These are phyloP conservation scores for Aschersonia sp. DNA, from an alignment of 2,329 filamentous ascomycete genomes.

Conservation along the genomic window DNA sequence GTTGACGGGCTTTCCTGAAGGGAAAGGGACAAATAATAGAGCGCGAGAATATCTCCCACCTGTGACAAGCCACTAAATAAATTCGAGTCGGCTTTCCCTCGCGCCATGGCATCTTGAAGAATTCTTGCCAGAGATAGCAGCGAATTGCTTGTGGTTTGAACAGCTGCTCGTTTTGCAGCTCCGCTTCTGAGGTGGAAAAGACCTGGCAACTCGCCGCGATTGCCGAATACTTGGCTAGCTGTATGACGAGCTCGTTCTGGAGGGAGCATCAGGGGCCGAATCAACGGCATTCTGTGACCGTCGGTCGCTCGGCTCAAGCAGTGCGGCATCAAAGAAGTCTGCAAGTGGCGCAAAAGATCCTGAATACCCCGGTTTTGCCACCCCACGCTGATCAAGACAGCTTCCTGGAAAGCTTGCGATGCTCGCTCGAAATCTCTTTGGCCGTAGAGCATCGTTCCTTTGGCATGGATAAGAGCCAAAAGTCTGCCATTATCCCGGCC, in stretches of 20 bases:
- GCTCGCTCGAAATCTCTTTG: constrained; percentile 69
- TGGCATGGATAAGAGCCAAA: constrained; percentile 85
- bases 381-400: constrained; percentile 76
- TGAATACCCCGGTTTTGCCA: constrained; percentile 55
- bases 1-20: constrained; percentile 93
- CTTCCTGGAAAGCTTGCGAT: constrained; percentile 85
- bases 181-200: constrained; percentile 58
- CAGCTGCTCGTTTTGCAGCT: constrained; percentile 59
- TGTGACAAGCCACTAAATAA: constrained; percentile 51
- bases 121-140: constrained; percentile 92
- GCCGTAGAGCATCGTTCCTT: constrained; percentile 95
- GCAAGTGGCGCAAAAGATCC: constrained; percentile 64
- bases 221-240: constrained; percentile 66
- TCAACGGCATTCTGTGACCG: constrained; percentile 2
- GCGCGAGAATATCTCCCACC: constrained; percentile 79
- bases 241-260: constrained; percentile 76
- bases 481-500: constrained; percentile 85
- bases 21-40: constrained; percentile 91
- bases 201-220: constrained; percentile 64
- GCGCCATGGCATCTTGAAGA: constrained; percentile 90
- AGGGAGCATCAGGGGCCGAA: constrained; percentile 55
- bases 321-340: constrained; percentile 45
- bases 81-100: constrained; percentile 39
- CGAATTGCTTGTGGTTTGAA: constrained; percentile 92
- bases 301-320: constrained; percentile 5